phyloP scores from a whole-genome alignment of 179 eudicot species.

The Vitellaria paradoxa region DNA sequence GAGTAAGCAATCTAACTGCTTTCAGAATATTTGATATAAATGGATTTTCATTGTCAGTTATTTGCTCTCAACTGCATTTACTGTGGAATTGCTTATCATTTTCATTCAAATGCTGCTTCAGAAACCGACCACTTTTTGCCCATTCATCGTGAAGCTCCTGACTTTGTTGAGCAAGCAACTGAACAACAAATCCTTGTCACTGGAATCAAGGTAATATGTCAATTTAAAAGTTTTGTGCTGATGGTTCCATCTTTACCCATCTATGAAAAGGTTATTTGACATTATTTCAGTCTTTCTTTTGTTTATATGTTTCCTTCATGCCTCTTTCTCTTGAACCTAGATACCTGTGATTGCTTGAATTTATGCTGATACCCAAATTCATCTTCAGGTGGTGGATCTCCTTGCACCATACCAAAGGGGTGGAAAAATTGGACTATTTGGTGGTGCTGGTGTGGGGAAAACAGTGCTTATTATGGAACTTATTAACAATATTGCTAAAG shows the following conservation, averaged over 20 bases:
- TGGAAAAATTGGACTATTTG: conserved; percentile 95
- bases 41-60: background rate
- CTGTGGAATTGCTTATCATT: background rate
- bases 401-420: conserved; percentile 98
- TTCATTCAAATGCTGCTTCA: conserved; percentile 21
- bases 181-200: conserved; percentile 98
- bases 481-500: conserved; percentile 94
- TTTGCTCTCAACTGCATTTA: background rate
- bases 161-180: conserved; percentile 95
- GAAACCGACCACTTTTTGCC: conserved; percentile 91
- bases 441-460: conserved; percentile 98
- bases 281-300: background rate
- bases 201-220: conserved; percentile 73
- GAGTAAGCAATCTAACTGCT: conserved; percentile 46
- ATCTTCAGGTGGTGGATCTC: conserved; percentile 79
- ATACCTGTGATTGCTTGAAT: background rate
- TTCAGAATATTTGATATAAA: background rate
- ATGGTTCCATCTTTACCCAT: background rate
- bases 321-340: background rate
- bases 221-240: background rate
- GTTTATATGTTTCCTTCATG: background rate
- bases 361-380: background rate
- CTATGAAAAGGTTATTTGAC: background rate
- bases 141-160: conserved; percentile 95
- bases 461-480: conserved; percentile 99